phyloP scores from a whole-genome alignment of 2,329 filamentous ascomycete species.

The Claviceps sp. region DNA sequence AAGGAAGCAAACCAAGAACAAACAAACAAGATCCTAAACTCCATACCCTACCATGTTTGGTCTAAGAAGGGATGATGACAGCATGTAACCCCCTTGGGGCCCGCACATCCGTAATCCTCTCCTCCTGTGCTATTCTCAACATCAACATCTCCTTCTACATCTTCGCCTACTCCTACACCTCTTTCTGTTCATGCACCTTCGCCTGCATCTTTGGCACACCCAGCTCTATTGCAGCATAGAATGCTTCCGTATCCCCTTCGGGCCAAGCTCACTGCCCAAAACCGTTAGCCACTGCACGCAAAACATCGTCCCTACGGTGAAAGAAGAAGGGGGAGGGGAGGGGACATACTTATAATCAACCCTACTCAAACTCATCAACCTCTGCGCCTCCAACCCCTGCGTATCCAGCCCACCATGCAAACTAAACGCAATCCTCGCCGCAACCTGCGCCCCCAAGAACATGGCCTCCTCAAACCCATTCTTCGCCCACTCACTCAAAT shows the following conservation, averaged over 20 bases:
- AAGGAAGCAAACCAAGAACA: too few species aligned
- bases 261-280: slow-evolving; percentile 33
- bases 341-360: slow-evolving; percentile 47
- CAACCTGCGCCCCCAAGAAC: slow-evolving; percentile 80
- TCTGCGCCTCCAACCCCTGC: slow-evolving; percentile 36
- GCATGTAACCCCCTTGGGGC: too few species aligned
- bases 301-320: background rate
- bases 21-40: too few species aligned
- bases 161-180: too few species aligned
- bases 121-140: too few species aligned
- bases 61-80: too few species aligned
- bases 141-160: too few species aligned
- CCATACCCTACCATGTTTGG: too few species aligned
- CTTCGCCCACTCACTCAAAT: slow-evolving; percentile 85
- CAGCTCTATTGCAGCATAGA: slow-evolving; percentile 31
- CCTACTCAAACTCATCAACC: slow-evolving; percentile 41
- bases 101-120: too few species aligned
- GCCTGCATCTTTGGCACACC: background rate
- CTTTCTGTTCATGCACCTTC: background rate
- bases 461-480: slow-evolving; percentile 65
- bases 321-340: background rate
- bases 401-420: slow-evolving; percentile 42
- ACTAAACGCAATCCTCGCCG: slow-evolving; percentile 49
- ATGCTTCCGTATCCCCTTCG: slow-evolving; percentile 39
- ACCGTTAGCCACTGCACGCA: background rate